Conservation (phyloP, 2,329 filamentous ascomycete genomes). For the Aureobasidium sp. region DNA sequence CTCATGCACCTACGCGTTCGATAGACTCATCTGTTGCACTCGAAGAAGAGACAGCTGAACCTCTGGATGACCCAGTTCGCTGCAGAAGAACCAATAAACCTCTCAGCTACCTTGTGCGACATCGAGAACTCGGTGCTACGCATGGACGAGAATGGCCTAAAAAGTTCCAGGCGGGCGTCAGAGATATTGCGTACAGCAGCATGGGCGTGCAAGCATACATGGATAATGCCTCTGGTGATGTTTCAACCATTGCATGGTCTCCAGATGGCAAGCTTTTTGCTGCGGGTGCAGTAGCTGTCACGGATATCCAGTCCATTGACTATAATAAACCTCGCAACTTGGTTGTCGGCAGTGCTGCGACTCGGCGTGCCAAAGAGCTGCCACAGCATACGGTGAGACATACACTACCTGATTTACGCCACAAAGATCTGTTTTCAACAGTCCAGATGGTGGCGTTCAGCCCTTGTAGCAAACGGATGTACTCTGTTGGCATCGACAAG, state of each 20-base stretch:
- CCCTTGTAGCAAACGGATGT: slow-evolving; percentile 38
- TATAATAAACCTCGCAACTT: slow-evolving; percentile 55
- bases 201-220: slow-evolving; percentile 43
- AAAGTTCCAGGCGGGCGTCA: background rate
- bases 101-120: background rate
- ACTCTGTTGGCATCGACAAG: slow-evolving; percentile 27
- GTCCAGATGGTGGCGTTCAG: slow-evolving; percentile 51
- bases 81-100: background rate
- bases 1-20: background rate
- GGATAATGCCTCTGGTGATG: slow-evolving; percentile 53
- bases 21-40: background rate
- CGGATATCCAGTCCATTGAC: slow-evolving; percentile 50
- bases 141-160: background rate
- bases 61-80: background rate
- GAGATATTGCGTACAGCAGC: slow-evolving; percentile 24
- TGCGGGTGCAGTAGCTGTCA: slow-evolving; percentile 50
- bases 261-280: slow-evolving; percentile 49
- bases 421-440: slow-evolving; percentile 49
- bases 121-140: slow-evolving; percentile 1
- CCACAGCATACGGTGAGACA: slow-evolving; percentile 46
- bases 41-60: background rate
- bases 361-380: slow-evolving; percentile 43
- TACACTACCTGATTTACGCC: slow-evolving; percentile 39
- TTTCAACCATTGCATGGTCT: slow-evolving; percentile 51
- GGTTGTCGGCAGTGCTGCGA: slow-evolving; percentile 43